These are phyloP conservation scores for Halophytophthora batemanensis DNA, from an alignment of 352 stramenopile species.

Conservation along the genomic window DNA sequence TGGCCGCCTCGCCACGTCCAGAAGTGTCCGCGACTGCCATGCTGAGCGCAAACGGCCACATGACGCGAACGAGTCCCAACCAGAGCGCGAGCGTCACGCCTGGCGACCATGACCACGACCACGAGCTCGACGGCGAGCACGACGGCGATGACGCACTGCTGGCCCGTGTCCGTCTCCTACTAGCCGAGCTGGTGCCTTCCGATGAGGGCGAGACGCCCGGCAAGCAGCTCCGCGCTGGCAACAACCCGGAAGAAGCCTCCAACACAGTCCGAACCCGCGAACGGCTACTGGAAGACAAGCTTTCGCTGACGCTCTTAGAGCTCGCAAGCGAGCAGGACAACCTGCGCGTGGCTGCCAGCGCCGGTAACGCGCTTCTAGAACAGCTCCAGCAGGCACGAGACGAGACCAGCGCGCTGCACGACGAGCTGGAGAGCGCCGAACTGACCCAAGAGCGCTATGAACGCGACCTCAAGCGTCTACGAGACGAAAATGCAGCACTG, in stretches of 20 bases:
- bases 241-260: slow-evolving; percentile 17
- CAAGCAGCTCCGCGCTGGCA: slow-evolving; percentile 9
- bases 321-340: slow-evolving; percentile 43
- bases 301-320: slow-evolving; percentile 40
- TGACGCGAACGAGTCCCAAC: slow-evolving; percentile 22
- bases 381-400: slow-evolving; percentile 29
- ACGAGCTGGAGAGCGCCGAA: slow-evolving; percentile 25
- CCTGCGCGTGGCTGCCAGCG: slow-evolving; percentile 42
- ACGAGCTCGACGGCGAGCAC: slow-evolving; percentile 1
- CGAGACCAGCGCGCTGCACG: slow-evolving; percentile 24
- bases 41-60: background rate
- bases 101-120: background rate
- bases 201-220: slow-evolving; percentile 4
- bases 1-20: background rate
- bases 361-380: slow-evolving; percentile 46
- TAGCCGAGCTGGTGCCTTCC: slow-evolving; percentile 29
- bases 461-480: slow-evolving; percentile 22
- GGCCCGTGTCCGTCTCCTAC: slow-evolving; percentile 29
- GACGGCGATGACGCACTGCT: slow-evolving; percentile 15
- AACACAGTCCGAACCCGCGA: slow-evolving; percentile 19
- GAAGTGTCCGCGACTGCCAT: background rate
- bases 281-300: slow-evolving; percentile 26
- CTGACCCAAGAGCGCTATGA: slow-evolving; percentile 12
- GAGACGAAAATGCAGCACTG: slow-evolving; percentile 24
- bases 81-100: slow-evolving; percentile 19